Evolutionary conservation across 768 basidiomycete genomes (phyloP), one percentile per base, ranked within the genome.

Genomic region (Hericium alpestre): DNA sequence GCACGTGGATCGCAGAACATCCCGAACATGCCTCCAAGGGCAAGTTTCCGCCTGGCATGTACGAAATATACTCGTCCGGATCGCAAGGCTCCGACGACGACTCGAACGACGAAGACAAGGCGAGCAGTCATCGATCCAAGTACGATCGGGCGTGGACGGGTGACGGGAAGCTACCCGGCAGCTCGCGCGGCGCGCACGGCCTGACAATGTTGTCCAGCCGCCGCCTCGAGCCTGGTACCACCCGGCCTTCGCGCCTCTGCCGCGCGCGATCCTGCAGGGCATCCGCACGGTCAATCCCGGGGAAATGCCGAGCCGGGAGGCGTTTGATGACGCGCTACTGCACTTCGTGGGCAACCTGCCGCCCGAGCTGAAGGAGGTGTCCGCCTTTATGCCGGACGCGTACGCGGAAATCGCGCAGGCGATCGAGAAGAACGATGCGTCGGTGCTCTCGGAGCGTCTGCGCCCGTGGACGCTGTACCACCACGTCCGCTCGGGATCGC

Each of bases 401-500:
- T 87, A 87, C 63, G 72, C 76, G 6, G 72, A 74, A 39, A 63
- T 84, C 37, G 76, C 79, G 40, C 74, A 70, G 53, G 78, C 71
- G 41, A 68, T 87, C 50, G 69, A 75, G 2, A 73, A 72, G 20
- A 61, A 65, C 23, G 63, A 67, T 15, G 56, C 65, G 7, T 64
- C 65, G 15, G 61, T 63, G 51, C 63, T 77, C 37, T 66, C 75
- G 38, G 68, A 63, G 32, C 79, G 79, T 38, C 63, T 70, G 59
- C 74, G 71, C 52, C 73, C 76, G 59, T 87, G 85, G 85, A 65
- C 75, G 13, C 66, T 73, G 16, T 77, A 78, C 62, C 84, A 87
- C 63, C 82, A 83, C 58, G 71, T 85, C 47, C 78, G 78, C 56
- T 72, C 78, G 38, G 85, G 84, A 16, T 85, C 84, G 20, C 73